These are phyloP conservation scores for Mycena citricolor DNA, from an alignment of 1,284 basidiomycete species.

Conservation along the genomic window DNA sequence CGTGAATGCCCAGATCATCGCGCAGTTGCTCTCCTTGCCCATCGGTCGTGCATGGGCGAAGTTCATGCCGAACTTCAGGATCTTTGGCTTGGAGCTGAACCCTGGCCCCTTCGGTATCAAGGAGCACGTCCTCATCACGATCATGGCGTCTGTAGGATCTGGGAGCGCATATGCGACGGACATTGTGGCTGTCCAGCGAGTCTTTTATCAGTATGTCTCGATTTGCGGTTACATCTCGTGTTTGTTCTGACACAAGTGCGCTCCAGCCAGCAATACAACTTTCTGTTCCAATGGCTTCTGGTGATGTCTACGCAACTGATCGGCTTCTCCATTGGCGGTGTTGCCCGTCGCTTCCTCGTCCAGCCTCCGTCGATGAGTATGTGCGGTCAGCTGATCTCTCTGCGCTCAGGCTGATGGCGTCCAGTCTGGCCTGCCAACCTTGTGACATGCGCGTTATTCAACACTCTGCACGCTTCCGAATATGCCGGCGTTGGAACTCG, in stretches of 20 bases:
- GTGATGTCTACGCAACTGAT: conserved; percentile 79
- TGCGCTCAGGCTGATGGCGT: not conserved
- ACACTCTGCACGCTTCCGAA: conserved; percentile 57
- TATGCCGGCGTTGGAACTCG: conserved; percentile 64
- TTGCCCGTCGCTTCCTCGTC: conserved; percentile 75
- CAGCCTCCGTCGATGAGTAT: conserved; percentile 91
- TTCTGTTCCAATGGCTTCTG: conserved; percentile 64
- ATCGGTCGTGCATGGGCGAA: conserved; percentile 61
- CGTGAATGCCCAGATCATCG: conserved; percentile 49
- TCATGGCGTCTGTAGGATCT: conserved; percentile 71
- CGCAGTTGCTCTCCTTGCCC: conserved; percentile 65
- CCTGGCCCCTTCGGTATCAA: conserved; percentile 67
- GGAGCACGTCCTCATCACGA: conserved; percentile 53
- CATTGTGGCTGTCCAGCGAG: conserved; percentile 61
- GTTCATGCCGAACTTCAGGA: conserved; percentile 53
- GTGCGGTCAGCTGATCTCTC: conserved; percentile 25
- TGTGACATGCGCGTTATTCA: conserved; percentile 76
- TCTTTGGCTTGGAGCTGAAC: conserved; percentile 61
- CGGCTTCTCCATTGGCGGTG: conserved; percentile 67
- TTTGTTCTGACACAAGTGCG: too few relatives aligned
- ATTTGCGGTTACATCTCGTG: too few relatives aligned
- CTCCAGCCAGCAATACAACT: conserved; percentile 35
- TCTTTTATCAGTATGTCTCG: conserved; percentile 43
- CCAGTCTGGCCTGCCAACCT: conserved; percentile 85
- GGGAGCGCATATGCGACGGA: conserved; percentile 64